A percentile compares a stretch with the other conserved stretches of the same genome.
phyloP scores from a whole-genome alignment of 2,329 filamentous ascomycete genomes.

The Xylariaceae sp. region DNA sequence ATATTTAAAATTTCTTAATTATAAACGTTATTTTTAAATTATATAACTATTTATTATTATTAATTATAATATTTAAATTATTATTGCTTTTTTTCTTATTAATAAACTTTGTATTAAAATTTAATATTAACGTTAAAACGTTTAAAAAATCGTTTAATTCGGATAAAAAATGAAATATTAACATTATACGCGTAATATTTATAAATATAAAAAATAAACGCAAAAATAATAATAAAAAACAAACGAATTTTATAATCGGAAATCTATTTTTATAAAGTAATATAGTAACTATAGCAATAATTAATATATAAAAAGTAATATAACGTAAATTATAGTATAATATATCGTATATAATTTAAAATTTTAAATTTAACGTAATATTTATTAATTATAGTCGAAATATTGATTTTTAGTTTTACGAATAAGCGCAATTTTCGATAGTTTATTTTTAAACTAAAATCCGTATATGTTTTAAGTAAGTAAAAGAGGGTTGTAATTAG shows the following conservation, averaged over 20 bases:
- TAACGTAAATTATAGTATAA: too few species aligned
- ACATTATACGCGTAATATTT: not conserved
- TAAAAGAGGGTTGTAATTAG: constrained; percentile 11
- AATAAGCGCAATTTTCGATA: too few species aligned
- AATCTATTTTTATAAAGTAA: too few species aligned
- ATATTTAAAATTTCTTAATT: not conserved
- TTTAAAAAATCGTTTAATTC: not conserved
- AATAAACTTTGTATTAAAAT: not conserved
- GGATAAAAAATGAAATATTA: not conserved
- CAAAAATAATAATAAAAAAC: too few species aligned
- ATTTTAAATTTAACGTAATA: too few species aligned
- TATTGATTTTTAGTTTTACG: constrained; percentile 4
- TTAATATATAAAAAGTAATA: too few species aligned
- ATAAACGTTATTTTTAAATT: not conserved
- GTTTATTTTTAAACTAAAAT: constrained; percentile 22
- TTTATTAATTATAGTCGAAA: too few species aligned
- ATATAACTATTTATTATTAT: not conserved
- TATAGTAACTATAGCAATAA: too few species aligned
- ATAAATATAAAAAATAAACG: not conserved
- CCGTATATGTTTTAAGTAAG: constrained; percentile 22
- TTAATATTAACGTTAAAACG: not conserved
- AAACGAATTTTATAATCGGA: too few species aligned
- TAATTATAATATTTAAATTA: not conserved
- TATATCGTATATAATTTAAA: too few species aligned
- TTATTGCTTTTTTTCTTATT: not conserved